Base-by-base conservation (phyloP, 2,329 filamentous ascomycete genomes). In the Talaromyces sp. region DNA sequence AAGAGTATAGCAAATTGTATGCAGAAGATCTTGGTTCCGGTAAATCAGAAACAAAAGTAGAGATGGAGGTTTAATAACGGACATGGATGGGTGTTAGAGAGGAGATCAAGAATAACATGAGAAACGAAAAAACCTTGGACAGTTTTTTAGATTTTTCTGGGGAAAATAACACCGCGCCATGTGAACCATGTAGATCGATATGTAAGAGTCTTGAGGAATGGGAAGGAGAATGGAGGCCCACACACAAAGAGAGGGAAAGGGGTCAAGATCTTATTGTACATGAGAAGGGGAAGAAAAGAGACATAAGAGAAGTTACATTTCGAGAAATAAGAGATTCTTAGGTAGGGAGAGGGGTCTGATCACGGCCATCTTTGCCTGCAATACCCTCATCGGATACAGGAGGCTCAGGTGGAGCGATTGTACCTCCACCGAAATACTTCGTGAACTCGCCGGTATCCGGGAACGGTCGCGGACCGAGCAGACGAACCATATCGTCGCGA, bases 401-500 rank as follows among this genome's bases (percentile, higher is more conserved):
- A 50, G 74, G 73, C 63, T 76, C 75, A 2, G 74, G 76, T 2
- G 89, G 87, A 17, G 87, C 82, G 71, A 84, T 85, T 73, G 84
- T 86, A 73, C 77, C 69, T 7, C 72, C 75, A 71, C 85, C 83
- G 78, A 99, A 99, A 83, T 96, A 99, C 83, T 97, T 97, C 73
- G 89, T 84, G 79, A 99, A 98, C 73, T 98, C 93, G 72, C 91
- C 89, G 67, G 87, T 85, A 72, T 98, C 94, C 47, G 90, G 89
- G 72, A 91, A 98, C 15, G 92, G 92, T 69, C 95, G 83, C 56
- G 89, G 89, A 25, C 95, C 95, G 31, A 99, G 83, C 64, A 99
- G 82, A 33, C 95, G 85, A 60, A 98, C 88, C 86, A 98, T 90
- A 78, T 99, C 95, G 73, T 99, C 95, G 65, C 95, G 86, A 39